A percentile compares a stretch with the other conserved stretches of the same genome.
Evolutionary conservation across 495 filamentous ascomycete species (phyloP).

Genomic region (Penicillium lagena): DNA sequence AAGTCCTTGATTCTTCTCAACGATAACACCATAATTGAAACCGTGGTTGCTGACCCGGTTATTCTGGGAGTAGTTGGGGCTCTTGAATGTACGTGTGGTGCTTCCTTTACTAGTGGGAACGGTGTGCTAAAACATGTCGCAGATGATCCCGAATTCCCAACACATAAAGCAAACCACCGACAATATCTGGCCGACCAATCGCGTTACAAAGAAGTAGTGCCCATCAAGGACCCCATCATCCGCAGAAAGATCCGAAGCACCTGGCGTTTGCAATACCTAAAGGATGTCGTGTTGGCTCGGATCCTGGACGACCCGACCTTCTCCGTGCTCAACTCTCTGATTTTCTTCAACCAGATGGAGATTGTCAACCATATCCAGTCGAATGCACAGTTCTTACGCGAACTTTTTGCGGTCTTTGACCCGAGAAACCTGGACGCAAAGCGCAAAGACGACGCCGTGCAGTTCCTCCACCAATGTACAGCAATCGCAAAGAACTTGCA

Average conservation of each 20-base stretch:
- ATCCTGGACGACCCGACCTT: conserved; percentile 98
- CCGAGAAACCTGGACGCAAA: conserved; percentile 53
- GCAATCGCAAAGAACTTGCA: conserved; percentile 92
- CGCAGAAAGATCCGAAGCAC: conserved; percentile 91
- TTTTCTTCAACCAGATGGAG: conserved; percentile 98
- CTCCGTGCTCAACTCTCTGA: conserved; percentile 93
- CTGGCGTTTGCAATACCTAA: conserved; percentile 94
- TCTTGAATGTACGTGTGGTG: conserved; percentile 66
- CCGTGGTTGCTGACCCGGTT: conserved; percentile 81
- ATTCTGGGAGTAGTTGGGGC: conserved; percentile 93
- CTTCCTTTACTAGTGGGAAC: neutral
- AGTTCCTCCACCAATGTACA: conserved; percentile 96
- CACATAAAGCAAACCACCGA: conserved; percentile 94
- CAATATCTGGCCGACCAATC: conserved; percentile 85
- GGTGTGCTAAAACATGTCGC: conserved; percentile 2
- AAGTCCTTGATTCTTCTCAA: conserved; percentile 92
- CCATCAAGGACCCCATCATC: conserved; percentile 73
- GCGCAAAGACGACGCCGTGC: conserved; percentile 87
- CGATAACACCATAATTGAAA: conserved; percentile 89
- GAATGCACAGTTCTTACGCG: conserved; percentile 69
- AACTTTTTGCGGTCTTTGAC: conserved; percentile 86
- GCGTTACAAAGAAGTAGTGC: conserved; percentile 93
- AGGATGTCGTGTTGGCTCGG: conserved; percentile 92
- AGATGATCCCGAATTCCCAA: conserved; percentile 98
- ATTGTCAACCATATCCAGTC: conserved; percentile 88